A percentile compares a stretch with the other conserved stretches of the same genome.
Conservation (phyloP, 805 yeast species). For the Candida pseudofarinosa region DNA sequence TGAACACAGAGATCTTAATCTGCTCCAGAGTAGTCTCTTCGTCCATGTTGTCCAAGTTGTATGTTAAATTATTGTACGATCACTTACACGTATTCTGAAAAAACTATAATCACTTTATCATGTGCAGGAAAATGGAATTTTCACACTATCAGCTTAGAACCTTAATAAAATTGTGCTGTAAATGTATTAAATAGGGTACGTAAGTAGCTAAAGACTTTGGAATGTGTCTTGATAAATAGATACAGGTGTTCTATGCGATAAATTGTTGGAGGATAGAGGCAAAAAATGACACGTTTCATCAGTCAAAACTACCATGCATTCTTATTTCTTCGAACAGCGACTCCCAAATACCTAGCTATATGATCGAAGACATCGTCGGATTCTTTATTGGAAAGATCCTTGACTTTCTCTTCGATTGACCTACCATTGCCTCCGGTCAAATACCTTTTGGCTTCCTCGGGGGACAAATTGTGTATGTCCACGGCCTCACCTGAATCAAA, state of each 20-base stretch:
- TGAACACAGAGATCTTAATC: conserved; percentile 39
- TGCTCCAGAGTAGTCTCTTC: conserved; percentile 15
- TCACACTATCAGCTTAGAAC: too few relatives aligned
- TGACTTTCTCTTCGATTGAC: conserved; percentile 6
- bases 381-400: conserved; percentile 40
- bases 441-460: conserved; percentile 9
- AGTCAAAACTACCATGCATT: conserved; percentile 51
- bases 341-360: conserved; percentile 66
- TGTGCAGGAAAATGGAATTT: too few relatives aligned
- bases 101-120: too few relatives aligned
- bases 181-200: too few relatives aligned
- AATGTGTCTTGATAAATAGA: too few relatives aligned
- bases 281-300: too few relatives aligned
- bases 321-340: conserved; percentile 49
- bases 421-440: conserved; percentile 1
- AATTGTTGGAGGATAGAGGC: too few relatives aligned
- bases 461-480: conserved; percentile 1
- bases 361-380: conserved; percentile 55
- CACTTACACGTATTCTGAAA: neutral
- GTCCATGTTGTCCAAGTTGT: conserved; percentile 11
- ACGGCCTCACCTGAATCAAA: conserved; percentile 44
- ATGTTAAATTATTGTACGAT: neutral
- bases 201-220: too few relatives aligned
- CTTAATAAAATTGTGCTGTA: too few relatives aligned
- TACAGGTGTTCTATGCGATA: too few relatives aligned